A percentile compares a stretch with the other conserved stretches of the same genome.
Evolutionary conservation across 2,329 filamentous ascomycete genomes (phyloP).

Genomic region (Sarocladiaceae sp.): DNA sequence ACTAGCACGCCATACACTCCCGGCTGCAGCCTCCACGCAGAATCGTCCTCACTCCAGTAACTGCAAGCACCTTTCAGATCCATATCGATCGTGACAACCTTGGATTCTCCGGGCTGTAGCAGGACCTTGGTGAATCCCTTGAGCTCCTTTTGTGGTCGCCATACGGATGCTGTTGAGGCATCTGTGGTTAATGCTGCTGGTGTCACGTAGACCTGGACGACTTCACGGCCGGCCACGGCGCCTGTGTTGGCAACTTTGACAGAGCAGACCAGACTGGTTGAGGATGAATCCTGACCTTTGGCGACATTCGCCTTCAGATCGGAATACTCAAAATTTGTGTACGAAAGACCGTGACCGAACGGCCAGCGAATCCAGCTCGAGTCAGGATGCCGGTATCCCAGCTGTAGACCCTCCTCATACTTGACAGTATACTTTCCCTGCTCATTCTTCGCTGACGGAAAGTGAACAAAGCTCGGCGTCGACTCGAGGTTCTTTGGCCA

Average conservation of each 20-base stretch:
- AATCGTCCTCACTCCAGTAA: background rate
- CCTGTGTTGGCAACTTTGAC: constrained; percentile 54
- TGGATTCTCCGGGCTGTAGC: constrained; percentile 45
- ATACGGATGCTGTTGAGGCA: constrained; percentile 35
- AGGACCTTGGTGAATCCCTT: constrained; percentile 57
- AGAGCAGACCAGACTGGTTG: constrained; percentile 39
- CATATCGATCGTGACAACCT: background rate
- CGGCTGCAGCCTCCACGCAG: background rate
- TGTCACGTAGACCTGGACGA: constrained; percentile 43
- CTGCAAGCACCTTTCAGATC: background rate
- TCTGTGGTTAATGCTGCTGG: background rate
- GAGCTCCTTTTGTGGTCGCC: constrained; percentile 47
- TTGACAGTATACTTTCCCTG: background rate
- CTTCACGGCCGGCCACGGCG: constrained; percentile 35
- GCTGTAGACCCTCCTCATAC: background rate
- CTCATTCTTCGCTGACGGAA: background rate
- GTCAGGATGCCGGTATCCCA: background rate
- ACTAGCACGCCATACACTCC: background rate
- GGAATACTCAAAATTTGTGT: constrained; percentile 51
- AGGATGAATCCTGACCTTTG: background rate
- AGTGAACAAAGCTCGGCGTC: background rate
- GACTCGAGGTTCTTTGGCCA: background rate
- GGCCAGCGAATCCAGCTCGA: background rate
- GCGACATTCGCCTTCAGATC: background rate
- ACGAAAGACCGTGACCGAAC: constrained; percentile 39